Evolutionary conservation across 257 asterid species (phyloP), one percentile per base, ranked within the genome.

Genomic region (Fraxinus anomala): DNA sequence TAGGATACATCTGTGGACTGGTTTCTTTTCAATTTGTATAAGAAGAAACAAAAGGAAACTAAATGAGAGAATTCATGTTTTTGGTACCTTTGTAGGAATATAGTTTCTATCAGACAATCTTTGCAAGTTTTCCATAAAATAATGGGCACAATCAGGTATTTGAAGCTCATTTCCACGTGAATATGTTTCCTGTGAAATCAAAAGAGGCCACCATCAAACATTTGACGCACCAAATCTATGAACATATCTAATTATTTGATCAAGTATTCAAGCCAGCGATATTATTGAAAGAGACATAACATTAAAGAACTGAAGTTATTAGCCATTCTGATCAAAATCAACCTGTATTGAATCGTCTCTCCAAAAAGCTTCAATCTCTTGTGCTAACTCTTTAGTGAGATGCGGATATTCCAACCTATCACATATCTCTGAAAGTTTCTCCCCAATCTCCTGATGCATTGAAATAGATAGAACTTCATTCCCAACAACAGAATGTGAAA

Each of bases 271-370:
- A 42, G 4, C 12, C 49, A 11, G 2, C 12, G 49, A 40, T 42
- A 42, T 42, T 12, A 42, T 42, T 11, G 16, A 42, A 42, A 42
- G 4, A 42, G 49, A 42, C 49, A 12, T 42, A 11, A 1, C 12
- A 23, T 14, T 59, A 23, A 68, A 70, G 67, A 73, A 24, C 68
- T 23, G 37, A 26, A 24, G 36, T 63, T 10, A 16, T 1, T 4
- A 8, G 33, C 33, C 73, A 83, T 75, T 73, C 39, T 37, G 40
- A 79, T 24, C 44, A 72, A 65, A 74, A 83, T 80, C 24, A 23
- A 93, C 99, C 96, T 93, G 96, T 81, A 93, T 88, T 81, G 97
- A 97, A 87, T 88, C 81, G 81, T 96, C 99, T 75, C 86, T 84
- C 99, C 99, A 96, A 79, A 96, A 88, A 76, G 92, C 77, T 84